Evolutionary conservation across 1,139 yeast species (phyloP), one percentile per base, ranked within the genome.

Genomic region (Geotrichum fermentans): DNA sequence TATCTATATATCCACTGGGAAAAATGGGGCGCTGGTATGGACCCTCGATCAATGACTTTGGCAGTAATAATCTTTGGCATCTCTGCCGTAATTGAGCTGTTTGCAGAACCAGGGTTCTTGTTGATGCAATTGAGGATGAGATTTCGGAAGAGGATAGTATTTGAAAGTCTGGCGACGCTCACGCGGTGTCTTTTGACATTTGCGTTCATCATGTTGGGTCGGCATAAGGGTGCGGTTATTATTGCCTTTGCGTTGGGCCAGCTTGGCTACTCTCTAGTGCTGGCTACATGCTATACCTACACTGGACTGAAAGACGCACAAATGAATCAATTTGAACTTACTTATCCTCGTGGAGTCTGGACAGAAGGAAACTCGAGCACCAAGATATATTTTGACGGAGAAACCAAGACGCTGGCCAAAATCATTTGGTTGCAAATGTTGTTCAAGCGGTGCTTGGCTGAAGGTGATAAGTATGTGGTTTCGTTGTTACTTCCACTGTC

Each of bases 381-480:
- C 35, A 60, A 59, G 30, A 46, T 57, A 4, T 63, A 57, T 48
- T 53, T 67, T 38, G 58, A 61, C 47, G 47, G 53, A 13, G 60
- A 55, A 3, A 64, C 69, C 2, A 54, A 52, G 21, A 40, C 47
- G 11, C 58, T 70, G 40, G 70, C 71, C 2, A 45, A 58, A 1
- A 66, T 70, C n/a, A 77, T 89, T 35, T 84, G 86, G 66, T 67
- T 84, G 47, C 97, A 90, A 66, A 77, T 88, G 65, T 68, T 89
- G 3, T 87, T 90, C 69, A 92, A 92, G 66, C 95, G 87, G 59
- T 64, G 87, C 38, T 72, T 92, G 22, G 86, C 96, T 0, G 97
- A 92, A 64, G 97, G 97, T 32, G 98, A 92, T 65, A 83, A 81
- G 58, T 67, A 90, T 37, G 70, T 92, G 32, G 81, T 89, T 24